phyloP scores from a whole-genome alignment of 495 filamentous ascomycete genomes.

The Tetracladium setigerum region DNA sequence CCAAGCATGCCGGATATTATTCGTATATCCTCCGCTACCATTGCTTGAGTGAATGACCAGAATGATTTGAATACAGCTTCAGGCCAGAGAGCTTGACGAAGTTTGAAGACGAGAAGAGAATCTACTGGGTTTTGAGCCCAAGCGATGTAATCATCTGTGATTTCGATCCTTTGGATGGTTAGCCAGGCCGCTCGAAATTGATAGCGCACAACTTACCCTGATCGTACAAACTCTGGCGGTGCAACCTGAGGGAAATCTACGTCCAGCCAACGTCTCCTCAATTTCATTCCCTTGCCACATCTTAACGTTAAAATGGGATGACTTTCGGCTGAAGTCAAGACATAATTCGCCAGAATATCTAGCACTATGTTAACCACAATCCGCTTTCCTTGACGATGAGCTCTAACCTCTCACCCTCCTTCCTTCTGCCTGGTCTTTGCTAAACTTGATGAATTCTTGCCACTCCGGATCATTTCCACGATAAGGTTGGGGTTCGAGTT shows the following conservation, averaged over 20 bases:
- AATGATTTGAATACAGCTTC: constrained; percentile 28
- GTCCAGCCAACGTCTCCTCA: constrained; percentile 50
- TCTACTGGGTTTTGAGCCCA: constrained; percentile 41
- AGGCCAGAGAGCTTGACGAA: constrained; percentile 34
- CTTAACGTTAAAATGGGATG: constrained; percentile 27
- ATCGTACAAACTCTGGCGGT: constrained; percentile 50
- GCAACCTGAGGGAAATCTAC: constrained; percentile 50
- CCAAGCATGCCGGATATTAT: constrained; percentile 15
- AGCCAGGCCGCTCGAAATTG: not conserved
- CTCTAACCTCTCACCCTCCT: constrained; percentile 15
- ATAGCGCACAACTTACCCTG: constrained; percentile 37
- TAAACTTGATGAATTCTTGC: constrained; percentile 21
- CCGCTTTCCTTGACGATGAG: not conserved
- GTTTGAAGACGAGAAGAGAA: constrained; percentile 27
- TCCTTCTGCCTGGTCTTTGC: constrained; percentile 15
- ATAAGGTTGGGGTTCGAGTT: constrained; percentile 12
- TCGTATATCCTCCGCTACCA: constrained; percentile 22
- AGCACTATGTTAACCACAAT: constrained; percentile 5
- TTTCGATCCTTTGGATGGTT: constrained; percentile 36
- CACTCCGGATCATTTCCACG: constrained; percentile 21
- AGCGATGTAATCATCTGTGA: constrained; percentile 42
- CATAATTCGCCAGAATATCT: constrained; percentile 46
- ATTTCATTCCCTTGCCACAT: constrained; percentile 41
- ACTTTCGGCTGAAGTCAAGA: constrained; percentile 27
- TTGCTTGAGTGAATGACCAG: constrained; percentile 25